Base-by-base conservation (phyloP, 495 filamentous ascomycete species). In the Xylaria longipes region DNA sequence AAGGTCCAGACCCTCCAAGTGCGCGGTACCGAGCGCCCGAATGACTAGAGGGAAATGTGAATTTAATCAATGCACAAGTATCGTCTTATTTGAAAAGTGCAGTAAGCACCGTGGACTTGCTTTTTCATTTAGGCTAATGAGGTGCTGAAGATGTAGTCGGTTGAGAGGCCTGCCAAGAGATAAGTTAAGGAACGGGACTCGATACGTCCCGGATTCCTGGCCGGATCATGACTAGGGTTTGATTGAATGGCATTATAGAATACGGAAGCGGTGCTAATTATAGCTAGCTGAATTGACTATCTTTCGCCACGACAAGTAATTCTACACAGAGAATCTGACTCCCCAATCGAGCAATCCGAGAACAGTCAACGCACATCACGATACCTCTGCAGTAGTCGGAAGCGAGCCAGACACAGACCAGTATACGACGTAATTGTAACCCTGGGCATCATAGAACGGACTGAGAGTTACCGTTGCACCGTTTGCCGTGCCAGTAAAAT, bases 341-440 rank as follows among this genome's bases (percentile, higher is more conserved):
- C 14, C 65, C 48, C 5, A 31, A 56, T 41, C 14, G 14, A 56
- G 22, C 31, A 67, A 25, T 33, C 33, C 15, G 0, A 54, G 9
- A 9, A 15, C n/a, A 14, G 29, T 17, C 27, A 37, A 17, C 27
- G 43, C 8, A 50, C 41, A 41, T 33, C 43, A 68, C 22, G 20
- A 69, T 31, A 35, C 52, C 29, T 25, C 7, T 14, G 52, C 15
- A 27, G 43, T 54, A 43, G 37, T 64, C 22, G 68, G 58, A 52
- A 70, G 68, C 17, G 68, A 63, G 22, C 68, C 58, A 56, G 68
- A 70, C 11, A 73, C 62, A 57, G 62, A 20, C 72, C 71, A 74
- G 46, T 74, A 74, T 25, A 74, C 70, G 7, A 67, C 70, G 29
- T 74, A 74, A 37, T 74, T 73, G 63, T 67, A 73, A 54, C 72